Conservation (phyloP, 768 basidiomycete genomes). For the Boletus subparvulus region DNA sequence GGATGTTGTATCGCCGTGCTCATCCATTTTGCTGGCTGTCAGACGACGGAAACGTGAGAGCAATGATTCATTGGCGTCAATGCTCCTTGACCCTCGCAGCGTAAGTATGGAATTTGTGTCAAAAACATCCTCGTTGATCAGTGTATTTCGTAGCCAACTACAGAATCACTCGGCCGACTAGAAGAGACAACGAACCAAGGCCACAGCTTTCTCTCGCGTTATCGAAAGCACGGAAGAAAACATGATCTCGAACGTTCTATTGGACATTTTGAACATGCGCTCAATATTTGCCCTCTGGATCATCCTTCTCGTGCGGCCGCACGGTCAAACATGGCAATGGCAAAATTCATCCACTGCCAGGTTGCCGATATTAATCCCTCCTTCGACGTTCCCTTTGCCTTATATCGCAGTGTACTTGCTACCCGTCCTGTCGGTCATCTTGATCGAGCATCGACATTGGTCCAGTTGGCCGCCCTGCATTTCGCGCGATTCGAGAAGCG, state of each 20-base stretch:
- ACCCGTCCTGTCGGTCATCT: conserved; percentile 1
- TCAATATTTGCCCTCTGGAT: background rate
- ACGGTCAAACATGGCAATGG: background rate
- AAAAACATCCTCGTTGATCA: too few species aligned
- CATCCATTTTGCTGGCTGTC: background rate
- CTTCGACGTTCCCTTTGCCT: background rate
- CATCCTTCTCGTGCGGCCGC: conserved; percentile 7
- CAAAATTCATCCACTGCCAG: background rate
- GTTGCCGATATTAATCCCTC: background rate
- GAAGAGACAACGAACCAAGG: conserved; percentile 2
- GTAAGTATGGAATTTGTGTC: background rate
- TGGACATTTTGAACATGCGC: background rate
- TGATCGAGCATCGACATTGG: conserved; percentile 1
- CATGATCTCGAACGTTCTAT: background rate
- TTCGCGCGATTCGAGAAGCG: background rate
- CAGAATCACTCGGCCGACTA: background rate
- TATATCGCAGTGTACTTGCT: background rate
- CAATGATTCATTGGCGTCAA: background rate
- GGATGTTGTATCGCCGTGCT: background rate
- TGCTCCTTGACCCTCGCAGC: background rate
- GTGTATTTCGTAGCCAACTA: background rate
- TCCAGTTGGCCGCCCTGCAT: background rate
- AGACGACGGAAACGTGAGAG: background rate
- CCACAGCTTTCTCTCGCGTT: background rate
- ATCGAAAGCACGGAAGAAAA: background rate